These are phyloP conservation scores for Stentor roeselii DNA, from an alignment of 73 alveolate genomes.

Conservation along the genomic window DNA sequence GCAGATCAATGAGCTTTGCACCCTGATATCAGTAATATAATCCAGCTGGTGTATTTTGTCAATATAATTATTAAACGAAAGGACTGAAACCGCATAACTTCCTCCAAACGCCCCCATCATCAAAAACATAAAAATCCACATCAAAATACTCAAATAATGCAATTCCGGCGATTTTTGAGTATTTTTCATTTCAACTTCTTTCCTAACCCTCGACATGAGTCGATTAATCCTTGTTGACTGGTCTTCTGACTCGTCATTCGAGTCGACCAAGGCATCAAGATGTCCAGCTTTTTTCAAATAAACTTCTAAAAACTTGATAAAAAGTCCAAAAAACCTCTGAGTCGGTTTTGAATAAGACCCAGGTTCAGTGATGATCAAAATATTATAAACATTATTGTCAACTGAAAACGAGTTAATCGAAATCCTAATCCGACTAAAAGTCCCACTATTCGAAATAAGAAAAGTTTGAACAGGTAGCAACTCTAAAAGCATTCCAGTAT, in stretches of 20 bases:
- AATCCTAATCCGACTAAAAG: slow-evolving; percentile 5
- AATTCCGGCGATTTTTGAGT: not conserved
- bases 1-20: not conserved
- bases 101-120: slow-evolving; percentile 7
- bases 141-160: not conserved
- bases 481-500: not conserved
- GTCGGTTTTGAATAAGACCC: slow-evolving; percentile 9
- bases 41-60: not conserved
- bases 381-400: slow-evolving; percentile 2
- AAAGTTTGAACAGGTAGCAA: not conserved
- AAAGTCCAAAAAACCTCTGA: not conserved
- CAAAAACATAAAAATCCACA: not conserved
- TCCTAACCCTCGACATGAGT: slow-evolving; percentile 10
- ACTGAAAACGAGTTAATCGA: not conserved
- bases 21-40: not conserved
- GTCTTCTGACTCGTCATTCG: not conserved
- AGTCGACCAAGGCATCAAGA: not conserved
- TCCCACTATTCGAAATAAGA: not conserved
- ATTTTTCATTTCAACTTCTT: not conserved
- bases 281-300: not conserved
- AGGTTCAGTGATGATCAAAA: not conserved
- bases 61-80: not conserved
- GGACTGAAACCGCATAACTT: not conserved
- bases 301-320: slow-evolving; percentile 4
- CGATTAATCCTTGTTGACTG: not conserved